A percentile compares a stretch with the other conserved stretches of the same genome.
These are phyloP conservation scores for Lipomyces japonicus DNA, from an alignment of 805 yeast genomes.

Conservation along the genomic window DNA sequence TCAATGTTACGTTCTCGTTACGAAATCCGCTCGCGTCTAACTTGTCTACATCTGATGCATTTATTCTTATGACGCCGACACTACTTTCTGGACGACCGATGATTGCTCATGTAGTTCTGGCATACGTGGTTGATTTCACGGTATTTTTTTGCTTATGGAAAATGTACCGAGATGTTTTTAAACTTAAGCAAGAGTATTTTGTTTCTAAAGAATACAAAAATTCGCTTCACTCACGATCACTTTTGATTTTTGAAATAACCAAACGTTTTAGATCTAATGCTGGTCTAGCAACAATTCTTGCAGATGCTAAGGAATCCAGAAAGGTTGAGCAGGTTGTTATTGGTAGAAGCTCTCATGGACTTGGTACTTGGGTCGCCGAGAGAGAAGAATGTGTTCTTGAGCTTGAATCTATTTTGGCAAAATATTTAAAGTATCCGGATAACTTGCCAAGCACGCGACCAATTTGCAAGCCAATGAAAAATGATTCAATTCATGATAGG, in stretches of 20 bases:
- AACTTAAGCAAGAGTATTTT: conserved; percentile 31
- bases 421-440: conserved; percentile 32
- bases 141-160: conserved; percentile 34
- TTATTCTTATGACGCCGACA: conserved; percentile 40
- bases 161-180: conserved; percentile 32
- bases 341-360: conserved; percentile 34
- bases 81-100: conserved; percentile 35
- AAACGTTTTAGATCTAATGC: conserved; percentile 28
- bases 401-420: conserved; percentile 34
- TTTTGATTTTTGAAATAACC: conserved; percentile 37
- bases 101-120: conserved; percentile 38
- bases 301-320: conserved; percentile 2
- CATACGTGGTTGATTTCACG: conserved; percentile 34
- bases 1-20: conserved; percentile 38
- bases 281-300: conserved; percentile 29
- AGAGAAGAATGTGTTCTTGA: conserved; percentile 30
- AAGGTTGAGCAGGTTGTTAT: conserved; percentile 31
- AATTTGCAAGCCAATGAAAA: conserved; percentile 13
- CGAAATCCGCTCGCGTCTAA: conserved; percentile 15
- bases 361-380: conserved; percentile 31
- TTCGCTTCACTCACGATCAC: conserved; percentile 34
- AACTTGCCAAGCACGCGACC: conserved; percentile 32
- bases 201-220: conserved; percentile 29
- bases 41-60: conserved; percentile 34
- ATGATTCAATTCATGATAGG: conserved; percentile 18